Conservation (phyloP, 2,329 filamentous ascomycete genomes). For the Ophiosphaerella korrae region DNA sequence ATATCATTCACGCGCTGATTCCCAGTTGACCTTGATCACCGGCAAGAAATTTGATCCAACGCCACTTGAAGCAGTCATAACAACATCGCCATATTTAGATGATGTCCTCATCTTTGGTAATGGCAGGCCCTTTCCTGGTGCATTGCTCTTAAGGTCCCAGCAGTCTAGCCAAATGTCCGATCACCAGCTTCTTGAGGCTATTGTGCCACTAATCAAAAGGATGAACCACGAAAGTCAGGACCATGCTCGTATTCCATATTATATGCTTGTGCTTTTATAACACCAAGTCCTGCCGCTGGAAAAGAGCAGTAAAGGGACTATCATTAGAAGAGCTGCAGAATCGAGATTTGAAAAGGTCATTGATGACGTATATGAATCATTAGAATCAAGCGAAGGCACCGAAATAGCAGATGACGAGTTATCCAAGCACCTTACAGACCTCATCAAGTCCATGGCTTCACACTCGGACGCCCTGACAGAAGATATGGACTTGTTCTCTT, state of each 20-base stretch:
- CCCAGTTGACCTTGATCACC: slow-evolving; percentile 65
- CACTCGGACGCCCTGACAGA: slow-evolving; percentile 30
- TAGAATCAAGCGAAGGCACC: slow-evolving; percentile 14
- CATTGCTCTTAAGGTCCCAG: slow-evolving; percentile 57
- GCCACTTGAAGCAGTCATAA: slow-evolving; percentile 62
- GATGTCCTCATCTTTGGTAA: slow-evolving; percentile 68
- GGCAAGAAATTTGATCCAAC: slow-evolving; percentile 73
- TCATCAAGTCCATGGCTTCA: slow-evolving; percentile 30
- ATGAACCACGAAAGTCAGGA: slow-evolving; percentile 57
- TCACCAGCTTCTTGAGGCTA: slow-evolving; percentile 47
- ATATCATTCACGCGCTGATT: slow-evolving; percentile 66
- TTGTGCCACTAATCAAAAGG: slow-evolving; percentile 54
- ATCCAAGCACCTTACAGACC: slow-evolving; percentile 20
- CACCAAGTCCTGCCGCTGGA: slow-evolving; percentile 48
- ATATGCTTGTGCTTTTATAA: slow-evolving; percentile 58
- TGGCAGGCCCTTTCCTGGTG: slow-evolving; percentile 61
- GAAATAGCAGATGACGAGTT: slow-evolving; percentile 37
- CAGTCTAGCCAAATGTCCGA: slow-evolving; percentile 33
- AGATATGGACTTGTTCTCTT: slow-evolving; percentile 60
- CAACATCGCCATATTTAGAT: slow-evolving; percentile 52
- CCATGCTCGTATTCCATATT: slow-evolving; percentile 57
- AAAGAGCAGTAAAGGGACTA: slow-evolving; percentile 68
- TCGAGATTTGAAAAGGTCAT: slow-evolving; percentile 56
- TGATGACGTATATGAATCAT: slow-evolving; percentile 50
- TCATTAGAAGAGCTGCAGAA: slow-evolving; percentile 60